These are phyloP conservation scores for Saraca asoca DNA, from an alignment of 331 rosid genomes.

Conservation along the genomic window DNA sequence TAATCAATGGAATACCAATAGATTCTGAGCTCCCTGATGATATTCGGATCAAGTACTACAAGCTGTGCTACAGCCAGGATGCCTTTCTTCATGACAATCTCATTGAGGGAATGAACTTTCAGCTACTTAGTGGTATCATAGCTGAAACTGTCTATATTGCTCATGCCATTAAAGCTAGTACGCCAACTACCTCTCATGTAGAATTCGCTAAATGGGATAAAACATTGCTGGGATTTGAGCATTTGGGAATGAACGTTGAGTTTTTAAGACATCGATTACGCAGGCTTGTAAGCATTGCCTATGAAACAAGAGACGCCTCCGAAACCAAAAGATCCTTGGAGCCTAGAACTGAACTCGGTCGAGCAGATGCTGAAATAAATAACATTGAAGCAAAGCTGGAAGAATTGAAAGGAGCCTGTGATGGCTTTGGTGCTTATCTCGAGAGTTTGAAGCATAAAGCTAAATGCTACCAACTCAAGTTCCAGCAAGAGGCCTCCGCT, in stretches of 20 bases:
- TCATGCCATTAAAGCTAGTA: constrained; percentile 56
- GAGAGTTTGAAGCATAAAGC: constrained; percentile 61
- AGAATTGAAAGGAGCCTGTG: constrained; percentile 72
- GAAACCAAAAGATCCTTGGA: constrained; percentile 48
- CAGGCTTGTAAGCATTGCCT: constrained; percentile 57
- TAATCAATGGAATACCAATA: constrained; percentile 54
- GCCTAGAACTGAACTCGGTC: constrained; percentile 44
- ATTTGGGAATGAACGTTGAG: constrained; percentile 72
- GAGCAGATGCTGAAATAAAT: constrained; percentile 53
- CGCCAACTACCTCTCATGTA: constrained; percentile 43
- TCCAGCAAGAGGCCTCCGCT: constrained; percentile 55
- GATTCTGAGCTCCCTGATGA: constrained; percentile 62
- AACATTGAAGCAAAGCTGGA: constrained; percentile 65
- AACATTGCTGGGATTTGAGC: constrained; percentile 64
- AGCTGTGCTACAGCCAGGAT: constrained; percentile 68
- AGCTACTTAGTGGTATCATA: constrained; percentile 56
- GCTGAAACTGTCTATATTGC: constrained; percentile 58
- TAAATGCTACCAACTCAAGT: constrained; percentile 47
- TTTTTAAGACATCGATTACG: constrained; percentile 60
- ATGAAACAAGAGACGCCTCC: constrained; percentile 45
- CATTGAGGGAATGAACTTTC: constrained; percentile 49
- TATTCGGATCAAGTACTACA: constrained; percentile 63
- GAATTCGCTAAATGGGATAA: constrained; percentile 75
- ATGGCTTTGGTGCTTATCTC: constrained; percentile 58
- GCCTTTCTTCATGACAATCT: constrained; percentile 74